phyloP scores from a whole-genome alignment of 352 stramenopile species.

The Peronosclerospora sorghi region DNA sequence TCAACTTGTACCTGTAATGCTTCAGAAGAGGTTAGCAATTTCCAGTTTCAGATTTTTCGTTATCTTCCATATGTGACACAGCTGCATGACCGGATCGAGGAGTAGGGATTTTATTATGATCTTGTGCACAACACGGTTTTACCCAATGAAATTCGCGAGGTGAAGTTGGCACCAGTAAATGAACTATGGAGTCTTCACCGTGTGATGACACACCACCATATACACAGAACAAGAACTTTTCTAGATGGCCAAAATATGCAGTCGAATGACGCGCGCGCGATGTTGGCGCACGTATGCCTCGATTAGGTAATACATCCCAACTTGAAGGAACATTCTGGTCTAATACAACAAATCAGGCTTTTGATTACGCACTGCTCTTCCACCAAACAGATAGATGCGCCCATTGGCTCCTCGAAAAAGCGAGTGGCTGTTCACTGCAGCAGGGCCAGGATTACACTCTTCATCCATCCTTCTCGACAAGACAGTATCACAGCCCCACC shows the following conservation, averaged over 20 bases:
- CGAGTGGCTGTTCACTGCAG: constrained; percentile 48
- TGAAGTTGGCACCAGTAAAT: too few species aligned
- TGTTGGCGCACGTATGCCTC: too few species aligned
- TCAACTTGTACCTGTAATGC: constrained; percentile 77
- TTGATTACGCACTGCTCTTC: constrained; percentile 49
- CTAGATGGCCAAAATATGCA: constrained; percentile 12
- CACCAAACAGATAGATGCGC: too few species aligned
- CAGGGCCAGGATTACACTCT: constrained; percentile 43
- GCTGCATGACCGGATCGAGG: constrained; percentile 46
- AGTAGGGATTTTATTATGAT: constrained; percentile 19
- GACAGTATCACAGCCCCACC: constrained; percentile 22
- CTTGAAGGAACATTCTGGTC: constrained; percentile 31
- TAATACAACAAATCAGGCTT: constrained; percentile 32
- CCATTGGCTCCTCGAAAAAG: constrained; percentile 26
- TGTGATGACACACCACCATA: constrained; percentile 52
- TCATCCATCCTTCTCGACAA: constrained; percentile 34
- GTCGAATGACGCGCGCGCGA: constrained; percentile 31
- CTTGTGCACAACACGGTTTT: constrained; percentile 8
- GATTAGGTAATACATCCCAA: constrained; percentile 31
- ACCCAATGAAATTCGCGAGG: constrained; percentile 22
- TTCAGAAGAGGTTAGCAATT: constrained; percentile 74
- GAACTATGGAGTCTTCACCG: constrained; percentile 37
- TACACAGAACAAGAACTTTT: constrained; percentile 18
- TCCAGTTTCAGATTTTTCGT: constrained; percentile 74
- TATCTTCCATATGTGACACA: constrained; percentile 17